Evolutionary conservation across 2,329 filamentous ascomycete species (phyloP).

Genomic region (Alternaria consortialis): DNA sequence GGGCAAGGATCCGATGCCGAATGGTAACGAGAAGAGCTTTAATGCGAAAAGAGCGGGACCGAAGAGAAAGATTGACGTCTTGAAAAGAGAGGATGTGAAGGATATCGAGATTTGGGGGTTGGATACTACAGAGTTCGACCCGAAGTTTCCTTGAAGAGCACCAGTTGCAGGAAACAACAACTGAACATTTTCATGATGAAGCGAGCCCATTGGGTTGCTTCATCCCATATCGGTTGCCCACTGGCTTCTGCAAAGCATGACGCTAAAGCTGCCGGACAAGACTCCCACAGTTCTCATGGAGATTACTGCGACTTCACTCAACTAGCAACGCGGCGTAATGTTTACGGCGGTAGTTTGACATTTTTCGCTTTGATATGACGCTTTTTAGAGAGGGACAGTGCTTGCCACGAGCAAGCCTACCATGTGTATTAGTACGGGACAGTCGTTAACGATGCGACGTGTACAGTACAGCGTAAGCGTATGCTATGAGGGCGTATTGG

Average conservation of each 20-base stretch:
- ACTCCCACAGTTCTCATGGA: not conserved
- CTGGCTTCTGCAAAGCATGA: not conserved
- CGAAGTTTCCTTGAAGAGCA: conserved; percentile 32
- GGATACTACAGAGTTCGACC: conserved; percentile 50
- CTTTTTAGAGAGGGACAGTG: not conserved
- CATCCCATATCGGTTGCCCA: not conserved
- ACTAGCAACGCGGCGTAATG: not conserved
- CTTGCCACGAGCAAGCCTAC: not conserved
- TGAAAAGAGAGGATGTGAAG: conserved; percentile 49
- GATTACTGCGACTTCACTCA: not conserved
- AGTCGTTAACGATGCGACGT: not conserved
- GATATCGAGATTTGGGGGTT: conserved; percentile 57
- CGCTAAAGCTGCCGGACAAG: not conserved
- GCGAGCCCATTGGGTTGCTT: not conserved
- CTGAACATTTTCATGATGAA: not conserved
- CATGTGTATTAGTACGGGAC: not conserved
- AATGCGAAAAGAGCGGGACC: conserved; percentile 41
- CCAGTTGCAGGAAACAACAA: not conserved
- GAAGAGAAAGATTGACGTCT: conserved; percentile 41
- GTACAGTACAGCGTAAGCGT: not conserved
- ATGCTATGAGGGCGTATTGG: not conserved
- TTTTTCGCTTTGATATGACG: not conserved
- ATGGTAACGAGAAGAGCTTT: conserved; percentile 33
- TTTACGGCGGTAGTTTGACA: not conserved
- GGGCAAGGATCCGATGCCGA: conserved; percentile 4